These are phyloP conservation scores for Durusdinium trenchii DNA, from an alignment of 73 alveolate species.

Conservation along the genomic window DNA sequence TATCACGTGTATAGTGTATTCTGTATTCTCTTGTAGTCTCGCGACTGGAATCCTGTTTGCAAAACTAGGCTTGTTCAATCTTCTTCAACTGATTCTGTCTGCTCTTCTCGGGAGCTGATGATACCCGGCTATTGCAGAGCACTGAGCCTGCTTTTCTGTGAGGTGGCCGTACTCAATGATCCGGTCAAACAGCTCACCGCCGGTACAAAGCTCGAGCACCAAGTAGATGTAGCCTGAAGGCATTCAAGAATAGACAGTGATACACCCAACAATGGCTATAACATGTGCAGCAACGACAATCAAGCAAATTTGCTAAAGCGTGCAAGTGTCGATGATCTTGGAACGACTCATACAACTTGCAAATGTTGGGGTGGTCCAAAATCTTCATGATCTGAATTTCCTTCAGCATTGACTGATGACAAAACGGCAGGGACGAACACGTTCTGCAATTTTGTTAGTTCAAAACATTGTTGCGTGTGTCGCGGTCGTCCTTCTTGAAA, in stretches of 20 bases:
- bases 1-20: too few species aligned
- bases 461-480: background rate
- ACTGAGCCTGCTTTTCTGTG: slow-evolving; percentile 93
- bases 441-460: background rate
- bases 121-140: too few species aligned
- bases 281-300: background rate
- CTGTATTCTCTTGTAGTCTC: too few species aligned
- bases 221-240: slow-evolving; percentile 90
- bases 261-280: background rate
- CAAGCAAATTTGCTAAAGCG: background rate
- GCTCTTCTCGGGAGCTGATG: too few species aligned
- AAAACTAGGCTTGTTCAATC: too few species aligned
- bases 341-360: slow-evolving; percentile 92
- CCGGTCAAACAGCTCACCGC: slow-evolving; percentile 94
- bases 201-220: slow-evolving; percentile 96
- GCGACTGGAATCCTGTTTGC: too few species aligned
- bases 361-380: slow-evolving; percentile 94
- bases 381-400: slow-evolving; percentile 92
- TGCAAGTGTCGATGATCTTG: slow-evolving; percentile 89
- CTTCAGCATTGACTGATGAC: background rate
- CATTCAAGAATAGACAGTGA: too few species aligned
- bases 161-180: slow-evolving; percentile 95
- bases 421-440: background rate
- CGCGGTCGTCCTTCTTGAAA: slow-evolving; percentile 49
- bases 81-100: too few species aligned